A percentile compares a stretch with the other conserved stretches of the same genome.
phyloP scores from a whole-genome alignment of 2,329 filamentous ascomycete genomes.

The Triangularia verruculosa region DNA sequence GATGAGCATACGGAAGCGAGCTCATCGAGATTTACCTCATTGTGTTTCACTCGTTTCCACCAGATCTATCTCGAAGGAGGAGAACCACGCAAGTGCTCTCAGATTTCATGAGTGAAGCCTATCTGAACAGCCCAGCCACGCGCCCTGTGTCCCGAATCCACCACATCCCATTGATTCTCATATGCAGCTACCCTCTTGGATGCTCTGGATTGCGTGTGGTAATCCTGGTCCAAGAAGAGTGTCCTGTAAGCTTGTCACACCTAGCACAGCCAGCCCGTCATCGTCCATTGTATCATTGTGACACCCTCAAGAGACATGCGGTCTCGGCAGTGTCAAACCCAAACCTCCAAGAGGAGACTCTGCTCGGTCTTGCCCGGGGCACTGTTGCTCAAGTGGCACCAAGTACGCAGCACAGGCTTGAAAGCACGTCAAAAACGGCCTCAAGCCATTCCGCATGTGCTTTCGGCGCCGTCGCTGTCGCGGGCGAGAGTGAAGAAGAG shows the following conservation, averaged over 20 bases:
- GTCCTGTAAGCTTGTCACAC: conserved; percentile 26
- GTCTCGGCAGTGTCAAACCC: conserved; percentile 13
- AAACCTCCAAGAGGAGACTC: background rate
- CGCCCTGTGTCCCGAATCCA: background rate
- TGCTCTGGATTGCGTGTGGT: background rate
- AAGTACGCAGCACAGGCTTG: background rate
- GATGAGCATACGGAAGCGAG: background rate
- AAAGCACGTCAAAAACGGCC: background rate
- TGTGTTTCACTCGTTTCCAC: background rate
- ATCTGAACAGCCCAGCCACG: background rate
- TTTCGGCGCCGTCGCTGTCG: background rate
- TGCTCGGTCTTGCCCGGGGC: background rate
- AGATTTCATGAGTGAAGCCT: background rate
- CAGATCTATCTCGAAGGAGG: background rate
- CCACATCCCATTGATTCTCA: background rate
- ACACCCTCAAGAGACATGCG: conserved; percentile 30
- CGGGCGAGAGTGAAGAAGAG: background rate
- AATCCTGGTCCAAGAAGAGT: background rate
- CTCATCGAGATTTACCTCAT: background rate
- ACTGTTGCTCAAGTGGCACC: background rate
- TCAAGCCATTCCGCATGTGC: background rate
- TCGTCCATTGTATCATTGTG: conserved; percentile 30
- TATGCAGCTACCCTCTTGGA: background rate
- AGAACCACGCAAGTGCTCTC: background rate
- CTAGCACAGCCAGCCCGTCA: conserved; percentile 41